Evolutionary conservation across 345 rosid genomes (phyloP).

Genomic region (Mangifera indica): DNA sequence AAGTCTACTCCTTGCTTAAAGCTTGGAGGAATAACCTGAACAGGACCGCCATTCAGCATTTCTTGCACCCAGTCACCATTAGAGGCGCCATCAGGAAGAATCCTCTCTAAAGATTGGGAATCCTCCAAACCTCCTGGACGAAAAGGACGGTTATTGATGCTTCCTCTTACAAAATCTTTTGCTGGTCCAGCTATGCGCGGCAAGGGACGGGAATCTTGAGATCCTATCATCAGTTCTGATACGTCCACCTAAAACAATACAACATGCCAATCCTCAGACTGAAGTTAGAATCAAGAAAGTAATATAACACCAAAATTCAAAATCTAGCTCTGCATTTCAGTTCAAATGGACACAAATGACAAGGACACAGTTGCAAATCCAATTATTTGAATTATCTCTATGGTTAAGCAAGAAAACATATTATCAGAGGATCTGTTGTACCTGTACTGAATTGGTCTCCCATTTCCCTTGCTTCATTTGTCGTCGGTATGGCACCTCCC

Average conservation of each 20-base stretch:
- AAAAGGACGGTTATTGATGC: constrained; percentile 87
- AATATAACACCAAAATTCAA: constrained; percentile 4
- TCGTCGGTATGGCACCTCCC: constrained; percentile 88
- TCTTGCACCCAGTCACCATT: constrained; percentile 84
- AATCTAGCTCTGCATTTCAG: not conserved
- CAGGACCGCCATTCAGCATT: constrained; percentile 69
- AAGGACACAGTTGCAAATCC: not conserved
- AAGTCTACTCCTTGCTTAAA: constrained; percentile 78
- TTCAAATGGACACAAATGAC: not conserved
- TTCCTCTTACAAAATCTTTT: constrained; percentile 83
- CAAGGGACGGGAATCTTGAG: constrained; percentile 61
- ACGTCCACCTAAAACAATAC: constrained; percentile 74
- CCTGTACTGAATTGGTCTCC: constrained; percentile 66
- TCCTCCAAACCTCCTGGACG: constrained; percentile 93
- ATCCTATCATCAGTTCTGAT: constrained; percentile 63
- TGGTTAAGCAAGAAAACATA: not conserved
- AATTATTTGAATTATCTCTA: not conserved
- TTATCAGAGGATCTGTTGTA: constrained; percentile 20
- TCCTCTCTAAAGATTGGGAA: constrained; percentile 55
- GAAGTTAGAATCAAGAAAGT: constrained; percentile 27
- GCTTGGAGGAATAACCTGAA: constrained; percentile 68
- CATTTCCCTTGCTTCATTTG: constrained; percentile 37
- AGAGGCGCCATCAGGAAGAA: constrained; percentile 67
- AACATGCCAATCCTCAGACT: constrained; percentile 33
- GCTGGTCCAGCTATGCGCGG: constrained; percentile 64